These are phyloP conservation scores for Sarcodon aspratus DNA, from an alignment of 768 basidiomycete species.

Conservation along the genomic window DNA sequence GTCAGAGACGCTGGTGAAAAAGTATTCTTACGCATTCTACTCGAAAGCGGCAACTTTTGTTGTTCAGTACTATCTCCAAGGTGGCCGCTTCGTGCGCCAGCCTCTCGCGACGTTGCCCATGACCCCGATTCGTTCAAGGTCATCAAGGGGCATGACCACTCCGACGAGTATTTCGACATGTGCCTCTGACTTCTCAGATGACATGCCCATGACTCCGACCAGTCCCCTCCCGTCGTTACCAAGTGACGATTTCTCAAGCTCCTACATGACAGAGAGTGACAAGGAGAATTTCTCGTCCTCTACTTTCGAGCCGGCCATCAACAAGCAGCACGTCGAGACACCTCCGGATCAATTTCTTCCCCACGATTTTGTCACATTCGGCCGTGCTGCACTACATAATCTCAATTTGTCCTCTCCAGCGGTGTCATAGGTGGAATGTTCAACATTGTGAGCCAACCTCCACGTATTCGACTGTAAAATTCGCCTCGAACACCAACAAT, in stretches of 20 bases:
- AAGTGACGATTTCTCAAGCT: slow-evolving; percentile 39
- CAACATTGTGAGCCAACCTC: not conserved
- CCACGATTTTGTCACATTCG: slow-evolving; percentile 71
- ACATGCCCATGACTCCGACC: slow-evolving; percentile 75
- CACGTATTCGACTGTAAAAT: slow-evolving; percentile 4
- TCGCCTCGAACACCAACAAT: slow-evolving; percentile 3
- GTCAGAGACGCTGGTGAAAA: slow-evolving; percentile 93
- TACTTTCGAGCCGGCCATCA: slow-evolving; percentile 61
- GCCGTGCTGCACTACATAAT: slow-evolving; percentile 68
- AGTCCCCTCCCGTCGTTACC: slow-evolving; percentile 45
- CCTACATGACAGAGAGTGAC: slow-evolving; percentile 55
- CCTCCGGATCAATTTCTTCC: slow-evolving; percentile 70
- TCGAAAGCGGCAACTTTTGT: slow-evolving; percentile 91
- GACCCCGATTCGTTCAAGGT: slow-evolving; percentile 42
- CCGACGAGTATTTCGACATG: slow-evolving; percentile 68
- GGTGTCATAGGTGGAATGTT: slow-evolving; percentile 6
- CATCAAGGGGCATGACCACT: slow-evolving; percentile 46
- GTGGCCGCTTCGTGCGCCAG: slow-evolving; percentile 58
- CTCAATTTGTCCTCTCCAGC: slow-evolving; percentile 57
- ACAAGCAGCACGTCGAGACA: slow-evolving; percentile 57
- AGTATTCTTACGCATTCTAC: slow-evolving; percentile 96
- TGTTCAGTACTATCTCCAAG: slow-evolving; percentile 88
- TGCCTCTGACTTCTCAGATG: slow-evolving; percentile 67
- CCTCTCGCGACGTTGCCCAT: slow-evolving; percentile 38
- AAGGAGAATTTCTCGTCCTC: slow-evolving; percentile 64